Conservation (phyloP, 306 rosid species). For the Abrus pulchellus region DNA sequence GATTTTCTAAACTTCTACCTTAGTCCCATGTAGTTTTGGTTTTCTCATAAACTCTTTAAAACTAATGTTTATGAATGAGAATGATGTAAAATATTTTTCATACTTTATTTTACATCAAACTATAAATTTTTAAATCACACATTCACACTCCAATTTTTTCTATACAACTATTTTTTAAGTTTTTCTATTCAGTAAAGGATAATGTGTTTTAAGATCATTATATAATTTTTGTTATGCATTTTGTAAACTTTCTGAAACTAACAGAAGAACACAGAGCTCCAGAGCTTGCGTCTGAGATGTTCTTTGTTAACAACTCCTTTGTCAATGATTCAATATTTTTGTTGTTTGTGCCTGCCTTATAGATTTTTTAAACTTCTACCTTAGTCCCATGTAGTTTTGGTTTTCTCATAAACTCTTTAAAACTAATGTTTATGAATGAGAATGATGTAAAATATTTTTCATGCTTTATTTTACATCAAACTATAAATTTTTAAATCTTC, state of each 20-base stretch:
- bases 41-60: neutral
- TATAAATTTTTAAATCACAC: neutral
- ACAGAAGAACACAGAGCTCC: too few relatives aligned
- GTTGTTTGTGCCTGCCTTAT: too few relatives aligned
- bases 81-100: neutral
- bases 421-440: too few relatives aligned
- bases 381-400: neutral
- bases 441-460: too few relatives aligned
- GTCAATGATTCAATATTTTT: too few relatives aligned
- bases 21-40: neutral
- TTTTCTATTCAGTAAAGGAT: constrained; percentile 1
- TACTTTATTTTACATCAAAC: constrained; percentile 15
- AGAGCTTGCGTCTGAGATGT: too few relatives aligned
- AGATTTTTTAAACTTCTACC: too few relatives aligned
- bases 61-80: too few relatives aligned
- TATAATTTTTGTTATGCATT: neutral
- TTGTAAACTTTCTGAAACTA: too few relatives aligned
- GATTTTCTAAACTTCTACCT: too few relatives aligned
- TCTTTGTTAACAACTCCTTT: too few relatives aligned
- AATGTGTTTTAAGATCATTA: neutral
- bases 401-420: neutral
- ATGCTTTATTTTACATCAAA: constrained; percentile 20
- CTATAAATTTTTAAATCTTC: neutral
- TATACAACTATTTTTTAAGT: neutral
- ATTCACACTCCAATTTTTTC: neutral